Evolutionary conservation across 2,329 filamentous ascomycete species (phyloP), one percentile per base, ranked within the genome.

Genomic region (Diplodia intermedia): DNA sequence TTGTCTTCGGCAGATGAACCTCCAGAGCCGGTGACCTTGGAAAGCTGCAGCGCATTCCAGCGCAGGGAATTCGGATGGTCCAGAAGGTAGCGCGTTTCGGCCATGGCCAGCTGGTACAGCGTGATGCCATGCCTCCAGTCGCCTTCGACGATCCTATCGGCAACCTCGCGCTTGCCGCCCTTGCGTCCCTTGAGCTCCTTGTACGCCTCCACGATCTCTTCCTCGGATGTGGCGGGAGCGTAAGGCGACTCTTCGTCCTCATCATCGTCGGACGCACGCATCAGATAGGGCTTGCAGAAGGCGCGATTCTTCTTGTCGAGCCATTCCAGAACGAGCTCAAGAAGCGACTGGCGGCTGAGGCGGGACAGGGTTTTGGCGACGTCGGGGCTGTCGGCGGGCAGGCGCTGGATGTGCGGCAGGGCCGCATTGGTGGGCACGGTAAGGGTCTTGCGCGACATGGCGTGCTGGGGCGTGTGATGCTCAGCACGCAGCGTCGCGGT

Each of bases 301-400:
- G 84, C 79, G 50, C 88, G 82, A 70, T 91, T 89, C 70, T 84
- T 82, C 60, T 90, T 86, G 68, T 90, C 87, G 3, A 96, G 87
- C 93, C 93, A 97, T 80, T 90, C 86, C 26, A 93, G 84, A 0
- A 86, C 90, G 9, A 97, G 85, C 0, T 88, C 86, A 31, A 95
- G 80, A 26, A 97, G 85, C 0, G 91, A 88, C 56, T 89, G 82
- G 62, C 92, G 89, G 1, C 91, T 90, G 20, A 96, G 85, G 66
- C 89, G 89, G 69, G 83, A 85, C 60, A 97, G 84, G 50, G 86
- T 84, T 77, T 91, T 92, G 71, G 86, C 77, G 60, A 93, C 86
- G 36, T 88, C 83, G 55, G 86, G 82, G 75, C 90, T 90, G 69
- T 86, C 82, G 9, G 90, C 83, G 68, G 89, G 86, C 74, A 94